Evolutionary conservation across 1,284 basidiomycete species (phyloP), one percentile per base, ranked within the genome.

Genomic region (Amylostereum areolatum): DNA sequence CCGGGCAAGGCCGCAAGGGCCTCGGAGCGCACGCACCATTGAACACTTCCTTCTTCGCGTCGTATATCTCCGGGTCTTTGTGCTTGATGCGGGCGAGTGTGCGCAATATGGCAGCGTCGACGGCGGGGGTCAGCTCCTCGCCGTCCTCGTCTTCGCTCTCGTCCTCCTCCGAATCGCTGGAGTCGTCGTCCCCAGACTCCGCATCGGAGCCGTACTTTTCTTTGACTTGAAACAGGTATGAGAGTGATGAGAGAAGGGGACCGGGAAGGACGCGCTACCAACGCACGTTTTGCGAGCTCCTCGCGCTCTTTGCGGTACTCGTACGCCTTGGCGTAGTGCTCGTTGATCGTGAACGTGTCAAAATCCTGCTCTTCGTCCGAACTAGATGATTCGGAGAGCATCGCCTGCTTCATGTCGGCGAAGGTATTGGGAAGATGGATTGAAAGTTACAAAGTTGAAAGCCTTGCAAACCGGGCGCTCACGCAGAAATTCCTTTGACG

Each of bases 61-160:
- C 78, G 58, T 96, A 96, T 40, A 96, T 90, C 1, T 75, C 79
- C 0, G 92, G 91, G 64, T 98, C 93, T 58, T 82, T 89, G 50
- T 78, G 77, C 61, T 83, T 82, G 53, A 99, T 98, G 58, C 86
- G 80, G 1, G 88, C 89, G 6, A 99, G 74, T 0, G 95, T 99
- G 45, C 92, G 78, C 39, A 99, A 75, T 59, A 99, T 97, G 18
- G 97, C 97, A 41, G 88, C 97, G 63, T 99, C 96, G 43, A 98
- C 80, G 0, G 89, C 86, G 2, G 95, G 93, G 0, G 94, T 99
- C 49, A 99, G 80, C 66, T 98, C 91, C 57, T 93, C 92, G 10
- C 95, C 97, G 52, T 97, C 90, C 62, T 96, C 92, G 62, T 99
- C 96, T 62, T 98, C 95, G 1, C 82, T 83, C 61, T 91, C 89